A percentile compares a stretch with the other conserved stretches of the same genome.
Conservation (phyloP, 1,139 yeast species). For the Nadsonia commutata region DNA sequence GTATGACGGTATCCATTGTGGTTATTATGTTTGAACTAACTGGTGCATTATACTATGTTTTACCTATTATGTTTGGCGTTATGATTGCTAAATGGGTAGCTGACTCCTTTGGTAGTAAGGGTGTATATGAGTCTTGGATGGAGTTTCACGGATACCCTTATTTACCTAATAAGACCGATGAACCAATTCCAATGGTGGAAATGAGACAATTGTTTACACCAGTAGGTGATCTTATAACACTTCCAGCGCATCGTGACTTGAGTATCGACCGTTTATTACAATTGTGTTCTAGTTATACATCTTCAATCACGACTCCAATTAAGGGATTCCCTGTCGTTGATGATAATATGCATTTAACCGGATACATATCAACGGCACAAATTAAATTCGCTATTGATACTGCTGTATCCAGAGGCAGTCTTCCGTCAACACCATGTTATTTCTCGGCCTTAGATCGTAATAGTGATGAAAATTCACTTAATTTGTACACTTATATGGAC, state of each 20-base stretch:
- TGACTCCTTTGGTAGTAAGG: constrained; percentile 25
- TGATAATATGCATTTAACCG: constrained; percentile 23
- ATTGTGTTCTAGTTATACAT: no score
- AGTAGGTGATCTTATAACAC: constrained; percentile 16
- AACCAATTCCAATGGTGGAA: constrained; percentile 20
- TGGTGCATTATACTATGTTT: constrained; percentile 77
- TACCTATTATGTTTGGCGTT: constrained; percentile 72
- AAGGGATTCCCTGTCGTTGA: constrained; percentile 31
- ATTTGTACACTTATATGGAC: constrained; percentile 18
- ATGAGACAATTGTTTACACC: constrained; percentile 22
- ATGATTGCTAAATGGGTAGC: constrained; percentile 34
- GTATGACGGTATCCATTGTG: constrained; percentile 81
- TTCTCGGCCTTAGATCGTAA: constrained; percentile 9
- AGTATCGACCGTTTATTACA: constrained; percentile 7
- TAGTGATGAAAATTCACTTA: constrained; percentile 4
- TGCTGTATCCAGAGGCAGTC: neutral
- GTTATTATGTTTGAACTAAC: constrained; percentile 93
- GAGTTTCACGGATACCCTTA: constrained; percentile 26
- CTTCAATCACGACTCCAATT: constrained; percentile 11
- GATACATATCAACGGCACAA: constrained; percentile 28
- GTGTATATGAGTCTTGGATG: constrained; percentile 32
- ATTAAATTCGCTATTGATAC: constrained; percentile 19
- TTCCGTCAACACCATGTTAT: constrained; percentile 10
- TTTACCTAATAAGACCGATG: constrained; percentile 24
- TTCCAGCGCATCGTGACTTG: constrained; percentile 13